These are phyloP conservation scores for Beauveria rudraprayagi DNA, from an alignment of 2,329 filamentous ascomycete genomes.

Conservation along the genomic window DNA sequence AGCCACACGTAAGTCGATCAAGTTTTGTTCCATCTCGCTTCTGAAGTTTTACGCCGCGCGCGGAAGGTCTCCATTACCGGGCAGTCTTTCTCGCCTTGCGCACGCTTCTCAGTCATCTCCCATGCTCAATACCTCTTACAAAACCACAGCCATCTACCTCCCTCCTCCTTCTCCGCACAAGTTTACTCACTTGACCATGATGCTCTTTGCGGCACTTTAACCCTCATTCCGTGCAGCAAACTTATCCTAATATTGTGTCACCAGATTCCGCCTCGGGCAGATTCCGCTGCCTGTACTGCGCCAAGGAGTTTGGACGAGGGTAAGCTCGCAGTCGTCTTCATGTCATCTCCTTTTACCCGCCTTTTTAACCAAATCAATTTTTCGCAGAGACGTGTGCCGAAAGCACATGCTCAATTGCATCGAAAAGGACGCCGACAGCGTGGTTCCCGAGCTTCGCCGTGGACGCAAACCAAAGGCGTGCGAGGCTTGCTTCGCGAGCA, in stretches of 20 bases:
- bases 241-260: background rate
- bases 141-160: background rate
- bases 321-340: background rate
- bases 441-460: constrained; percentile 17
- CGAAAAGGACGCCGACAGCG: constrained; percentile 12
- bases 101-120: background rate
- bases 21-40: background rate
- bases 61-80: background rate
- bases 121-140: background rate
- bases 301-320: constrained; percentile 17
- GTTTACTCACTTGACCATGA: background rate
- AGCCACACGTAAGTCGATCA: constrained; percentile 18
- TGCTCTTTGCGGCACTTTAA: background rate
- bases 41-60: background rate
- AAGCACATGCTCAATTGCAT: constrained; percentile 19
- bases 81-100: background rate
- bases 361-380: background rate
- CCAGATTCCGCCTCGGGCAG: constrained; percentile 12
- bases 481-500: constrained; percentile 22
- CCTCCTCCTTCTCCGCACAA: background rate
- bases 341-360: too few species aligned
- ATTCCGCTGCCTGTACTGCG: constrained; percentile 16
- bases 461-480: constrained; percentile 22
- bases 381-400: constrained; percentile 19
- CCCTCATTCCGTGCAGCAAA: background rate